A percentile compares a stretch with the other conserved stretches of the same genome.
phyloP scores from a whole-genome alignment of 179 eudicot genomes.

The Vitellaria paradoxa region DNA sequence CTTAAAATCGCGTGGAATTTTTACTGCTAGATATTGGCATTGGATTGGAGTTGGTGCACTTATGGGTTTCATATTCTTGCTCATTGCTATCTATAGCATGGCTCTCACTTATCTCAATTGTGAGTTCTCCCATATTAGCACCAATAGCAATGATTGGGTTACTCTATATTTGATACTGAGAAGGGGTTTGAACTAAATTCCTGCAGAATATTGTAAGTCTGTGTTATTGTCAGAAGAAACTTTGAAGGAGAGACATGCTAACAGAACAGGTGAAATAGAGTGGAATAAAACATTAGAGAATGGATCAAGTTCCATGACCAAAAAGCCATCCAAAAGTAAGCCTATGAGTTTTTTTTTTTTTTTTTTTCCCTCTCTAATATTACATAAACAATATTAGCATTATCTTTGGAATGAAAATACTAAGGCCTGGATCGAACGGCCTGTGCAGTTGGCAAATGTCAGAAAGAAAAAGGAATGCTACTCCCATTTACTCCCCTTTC shows the following conservation, averaged over 20 bases:
- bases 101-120: conserved; percentile 43
- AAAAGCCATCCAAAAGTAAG: neutral
- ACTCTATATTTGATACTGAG: neutral
- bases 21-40: conserved; percentile 25
- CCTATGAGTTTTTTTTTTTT: neutral
- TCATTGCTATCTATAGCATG: conserved; percentile 21
- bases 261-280: neutral
- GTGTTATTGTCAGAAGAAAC: neutral
- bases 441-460: conserved; percentile 3
- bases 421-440: neutral
- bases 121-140: conserved; percentile 23
- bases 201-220: neutral
- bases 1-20: conserved; percentile 26
- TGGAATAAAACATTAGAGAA: neutral
- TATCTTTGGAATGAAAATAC: neutral
- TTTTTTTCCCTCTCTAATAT: neutral
- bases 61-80: conserved; percentile 36
- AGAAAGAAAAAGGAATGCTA: conserved; percentile 34
- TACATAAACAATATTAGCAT: neutral
- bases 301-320: neutral
- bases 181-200: neutral
- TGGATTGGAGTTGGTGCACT: conserved; percentile 48
- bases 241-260: neutral
- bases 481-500: conserved; percentile 41
- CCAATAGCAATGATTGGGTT: neutral